phyloP scores from a whole-genome alignment of 192 early-diverging fungal species.

The Podila clonocystis region DNA sequence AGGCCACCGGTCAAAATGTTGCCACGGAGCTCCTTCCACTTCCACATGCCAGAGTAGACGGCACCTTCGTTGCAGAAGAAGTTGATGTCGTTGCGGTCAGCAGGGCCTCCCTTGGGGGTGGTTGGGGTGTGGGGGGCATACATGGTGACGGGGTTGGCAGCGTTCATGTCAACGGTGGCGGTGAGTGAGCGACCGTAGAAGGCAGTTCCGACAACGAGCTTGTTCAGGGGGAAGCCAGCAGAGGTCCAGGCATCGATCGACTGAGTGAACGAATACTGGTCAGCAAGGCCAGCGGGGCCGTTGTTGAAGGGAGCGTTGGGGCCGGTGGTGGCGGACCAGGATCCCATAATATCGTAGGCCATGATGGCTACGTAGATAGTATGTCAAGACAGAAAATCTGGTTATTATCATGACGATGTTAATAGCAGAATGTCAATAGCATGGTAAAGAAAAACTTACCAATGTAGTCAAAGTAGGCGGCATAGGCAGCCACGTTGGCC shows the following conservation, averaged over 20 bases:
- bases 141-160: constrained; percentile 18
- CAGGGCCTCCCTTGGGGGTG: constrained; percentile 61
- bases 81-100: constrained; percentile 64
- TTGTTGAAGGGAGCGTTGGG: constrained; percentile 63
- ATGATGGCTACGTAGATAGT: constrained; percentile 47
- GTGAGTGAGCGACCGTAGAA: constrained; percentile 69
- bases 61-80: constrained; percentile 59
- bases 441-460: constrained; percentile 69
- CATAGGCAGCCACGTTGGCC: constrained; percentile 67
- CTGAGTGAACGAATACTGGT: constrained; percentile 56
- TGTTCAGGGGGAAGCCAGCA: constrained; percentile 64
- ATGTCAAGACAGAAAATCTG: constrained; percentile 57
- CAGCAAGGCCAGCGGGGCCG: constrained; percentile 35
- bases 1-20: constrained; percentile 62
- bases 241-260: constrained; percentile 64
- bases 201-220: constrained; percentile 69
- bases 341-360: constrained; percentile 51
- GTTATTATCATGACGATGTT: constrained; percentile 58
- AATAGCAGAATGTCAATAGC: constrained; percentile 63
- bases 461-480: constrained; percentile 65
- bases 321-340: constrained; percentile 48
- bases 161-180: constrained; percentile 25
- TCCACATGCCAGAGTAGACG: constrained; percentile 71
- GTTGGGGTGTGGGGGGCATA: constrained; percentile 50
- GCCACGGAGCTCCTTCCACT: constrained; percentile 74